A percentile compares a stretch with the other conserved stretches of the same genome.
phyloP scores from a whole-genome alignment of 2,329 filamentous ascomycete species.

The Cytospora piceicola region DNA sequence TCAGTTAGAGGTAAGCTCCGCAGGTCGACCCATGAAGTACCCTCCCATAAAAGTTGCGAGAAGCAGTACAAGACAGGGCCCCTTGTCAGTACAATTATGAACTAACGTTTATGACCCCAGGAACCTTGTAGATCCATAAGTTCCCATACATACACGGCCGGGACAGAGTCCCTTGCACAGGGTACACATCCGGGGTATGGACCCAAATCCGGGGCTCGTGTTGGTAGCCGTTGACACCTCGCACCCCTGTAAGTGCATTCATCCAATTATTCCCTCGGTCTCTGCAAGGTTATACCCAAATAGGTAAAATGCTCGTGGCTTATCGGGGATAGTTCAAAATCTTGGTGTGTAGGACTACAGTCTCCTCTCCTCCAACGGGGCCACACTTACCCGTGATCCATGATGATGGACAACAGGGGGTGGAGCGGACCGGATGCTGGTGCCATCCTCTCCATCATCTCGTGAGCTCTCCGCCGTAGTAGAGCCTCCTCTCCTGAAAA shows the following conservation, averaged over 20 bases:
- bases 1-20: too few relatives aligned
- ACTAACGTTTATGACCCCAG: too few relatives aligned
- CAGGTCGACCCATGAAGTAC: too few relatives aligned
- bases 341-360: neutral
- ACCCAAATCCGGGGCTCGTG: neutral
- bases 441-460: neutral
- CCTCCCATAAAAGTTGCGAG: too few relatives aligned
- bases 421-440: neutral
- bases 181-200: neutral
- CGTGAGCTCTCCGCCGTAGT: neutral
- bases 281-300: constrained; percentile 1
- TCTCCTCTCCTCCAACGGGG: neutral
- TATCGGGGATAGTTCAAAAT: neutral
- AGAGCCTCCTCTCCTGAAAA: neutral
- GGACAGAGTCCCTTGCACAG: neutral
- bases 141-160: constrained; percentile 18
- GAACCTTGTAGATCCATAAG: neutral
- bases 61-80: too few relatives aligned
- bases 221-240: neutral
- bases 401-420: neutral
- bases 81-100: too few relatives aligned
- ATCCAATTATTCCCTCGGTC: constrained; percentile 10
- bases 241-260: constrained; percentile 1
- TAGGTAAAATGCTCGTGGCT: neutral
- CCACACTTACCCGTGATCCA: neutral